phyloP scores from a whole-genome alignment of 345 rosid genomes.

The Excoecaria cochinchinensis region DNA sequence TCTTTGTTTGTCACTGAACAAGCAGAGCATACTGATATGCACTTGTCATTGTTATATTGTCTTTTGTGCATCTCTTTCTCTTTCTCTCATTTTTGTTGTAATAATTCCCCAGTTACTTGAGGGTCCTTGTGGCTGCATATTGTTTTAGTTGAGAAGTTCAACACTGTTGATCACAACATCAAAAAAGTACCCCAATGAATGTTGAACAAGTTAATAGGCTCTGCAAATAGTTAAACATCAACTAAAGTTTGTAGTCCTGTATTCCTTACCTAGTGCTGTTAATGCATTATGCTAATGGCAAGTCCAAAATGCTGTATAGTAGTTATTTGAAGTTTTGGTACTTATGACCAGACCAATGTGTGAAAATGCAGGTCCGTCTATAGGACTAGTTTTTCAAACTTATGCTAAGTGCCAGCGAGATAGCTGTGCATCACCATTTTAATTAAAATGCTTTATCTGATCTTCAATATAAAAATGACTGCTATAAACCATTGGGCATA shows the following conservation, averaged over 20 bases:
- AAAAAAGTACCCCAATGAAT: background rate
- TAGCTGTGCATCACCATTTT: background rate
- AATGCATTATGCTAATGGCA: background rate
- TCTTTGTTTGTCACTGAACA: background rate
- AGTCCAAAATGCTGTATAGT: background rate
- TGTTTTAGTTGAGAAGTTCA: background rate
- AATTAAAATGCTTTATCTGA: background rate
- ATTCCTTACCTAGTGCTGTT: background rate
- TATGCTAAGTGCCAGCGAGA: background rate
- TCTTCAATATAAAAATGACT: background rate
- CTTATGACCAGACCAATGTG: too few species aligned
- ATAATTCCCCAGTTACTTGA: background rate
- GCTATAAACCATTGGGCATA: background rate
- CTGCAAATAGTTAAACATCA: background rate
- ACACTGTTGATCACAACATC: background rate
- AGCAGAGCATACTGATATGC: background rate
- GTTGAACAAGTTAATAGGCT: background rate
- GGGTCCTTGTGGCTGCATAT: background rate
- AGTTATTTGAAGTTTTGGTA: background rate
- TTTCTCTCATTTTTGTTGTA: too few species aligned
- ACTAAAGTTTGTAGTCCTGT: background rate
- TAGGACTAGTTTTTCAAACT: background rate
- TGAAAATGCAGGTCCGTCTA: background rate
- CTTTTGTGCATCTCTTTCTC: background rate
- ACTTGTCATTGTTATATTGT: background rate